These are phyloP conservation scores for Plectranthus barbatus DNA, from an alignment of 257 asterid species.

Conservation along the genomic window DNA sequence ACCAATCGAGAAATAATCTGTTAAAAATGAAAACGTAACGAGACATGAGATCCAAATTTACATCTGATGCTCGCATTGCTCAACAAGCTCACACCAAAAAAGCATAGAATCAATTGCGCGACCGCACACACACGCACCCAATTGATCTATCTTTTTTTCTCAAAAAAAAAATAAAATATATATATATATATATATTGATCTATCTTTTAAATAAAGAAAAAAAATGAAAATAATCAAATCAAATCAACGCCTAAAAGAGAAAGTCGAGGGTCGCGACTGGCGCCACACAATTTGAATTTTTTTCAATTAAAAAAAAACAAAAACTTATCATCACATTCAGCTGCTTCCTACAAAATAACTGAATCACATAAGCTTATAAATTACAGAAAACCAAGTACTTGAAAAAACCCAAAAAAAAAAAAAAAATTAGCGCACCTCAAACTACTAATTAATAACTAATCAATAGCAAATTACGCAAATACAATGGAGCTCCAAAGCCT, in stretches of 20 bases:
- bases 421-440: background rate
- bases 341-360: background rate
- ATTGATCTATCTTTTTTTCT: background rate
- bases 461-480: background rate
- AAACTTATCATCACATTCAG: conserved; percentile 2
- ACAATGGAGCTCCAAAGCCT: conserved; percentile 1
- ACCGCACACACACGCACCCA: background rate
- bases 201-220: background rate
- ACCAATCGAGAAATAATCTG: conserved; percentile 39
- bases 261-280: conserved; percentile 4
- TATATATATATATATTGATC: too few species aligned
- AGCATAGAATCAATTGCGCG: background rate
- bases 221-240: background rate
- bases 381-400: background rate
- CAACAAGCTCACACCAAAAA: background rate
- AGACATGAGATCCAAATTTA: conserved; percentile 17
- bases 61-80: conserved; percentile 8
- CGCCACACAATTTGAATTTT: conserved; percentile 16
- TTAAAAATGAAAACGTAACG: conserved; percentile 4
- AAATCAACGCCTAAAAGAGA: background rate
- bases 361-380: background rate
- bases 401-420: background rate
- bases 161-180: background rate
- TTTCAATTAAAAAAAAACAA: background rate
- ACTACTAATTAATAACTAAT: background rate